Conservation (phyloP, 345 rosid species). For the Brassica incana region DNA sequence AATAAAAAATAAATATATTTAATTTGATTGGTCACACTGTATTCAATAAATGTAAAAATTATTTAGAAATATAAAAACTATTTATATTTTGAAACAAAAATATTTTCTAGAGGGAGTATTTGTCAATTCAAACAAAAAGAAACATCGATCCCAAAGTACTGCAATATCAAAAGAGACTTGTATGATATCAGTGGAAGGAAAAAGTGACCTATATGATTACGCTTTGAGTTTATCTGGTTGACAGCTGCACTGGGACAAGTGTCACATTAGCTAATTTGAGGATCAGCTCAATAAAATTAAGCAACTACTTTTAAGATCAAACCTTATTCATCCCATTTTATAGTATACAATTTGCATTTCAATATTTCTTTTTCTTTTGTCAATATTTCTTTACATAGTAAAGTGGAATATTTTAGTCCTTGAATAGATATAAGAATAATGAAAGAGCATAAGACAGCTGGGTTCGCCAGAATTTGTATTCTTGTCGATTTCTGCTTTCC, state of each 20-base stretch:
- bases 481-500: conserved; percentile 39
- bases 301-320: not conserved
- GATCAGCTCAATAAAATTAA: not conserved
- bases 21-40: too few relatives aligned
- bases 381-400: not conserved
- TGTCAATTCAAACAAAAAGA: not conserved
- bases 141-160: not conserved
- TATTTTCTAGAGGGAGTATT: not conserved
- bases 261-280: not conserved
- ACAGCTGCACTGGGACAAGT: not conserved
- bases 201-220: not conserved
- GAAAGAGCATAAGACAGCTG: conserved; percentile 36
- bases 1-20: too few relatives aligned
- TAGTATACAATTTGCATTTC: not conserved
- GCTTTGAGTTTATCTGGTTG: not conserved
- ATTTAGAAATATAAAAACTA: too few relatives aligned
- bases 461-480: conserved; percentile 20
- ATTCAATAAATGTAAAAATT: too few relatives aligned
- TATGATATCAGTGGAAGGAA: not conserved
- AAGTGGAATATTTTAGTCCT: not conserved
- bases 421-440: not conserved
- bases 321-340: not conserved
- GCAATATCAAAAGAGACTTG: not conserved
- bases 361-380: not conserved
- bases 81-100: too few relatives aligned